phyloP scores from a whole-genome alignment of 805 yeast species.

The Candida bentonensis region DNA sequence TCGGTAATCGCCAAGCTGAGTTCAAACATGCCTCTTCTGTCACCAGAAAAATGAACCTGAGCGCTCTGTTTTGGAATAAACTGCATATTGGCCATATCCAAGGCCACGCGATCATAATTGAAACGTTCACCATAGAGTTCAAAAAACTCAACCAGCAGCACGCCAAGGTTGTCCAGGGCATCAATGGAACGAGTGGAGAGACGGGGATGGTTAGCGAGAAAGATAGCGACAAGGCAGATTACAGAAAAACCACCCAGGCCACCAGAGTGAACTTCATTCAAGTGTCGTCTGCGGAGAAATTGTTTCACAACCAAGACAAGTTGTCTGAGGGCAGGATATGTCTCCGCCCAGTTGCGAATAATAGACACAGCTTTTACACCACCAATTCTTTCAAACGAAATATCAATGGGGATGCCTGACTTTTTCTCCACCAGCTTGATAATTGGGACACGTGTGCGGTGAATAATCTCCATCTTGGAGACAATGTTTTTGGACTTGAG shows the following conservation, averaged over 20 bases:
- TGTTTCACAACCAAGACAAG: conserved; percentile 73
- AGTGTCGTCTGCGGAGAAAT: conserved; percentile 59
- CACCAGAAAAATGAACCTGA: background rate
- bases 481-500: conserved; percentile 38
- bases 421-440: conserved; percentile 72
- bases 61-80: conserved; percentile 42
- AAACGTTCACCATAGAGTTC: conserved; percentile 84
- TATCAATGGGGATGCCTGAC: conserved; percentile 65
- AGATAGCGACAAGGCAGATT: conserved; percentile 74
- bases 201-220: conserved; percentile 67
- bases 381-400: conserved; percentile 85
- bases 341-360: conserved; percentile 59
- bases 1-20: conserved; percentile 62
- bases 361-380: conserved; percentile 60
- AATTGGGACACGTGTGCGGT: conserved; percentile 87
- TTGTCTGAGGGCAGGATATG: conserved; percentile 70
- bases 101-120: conserved; percentile 66
- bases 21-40: background rate
- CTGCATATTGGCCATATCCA: conserved; percentile 41
- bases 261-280: conserved; percentile 83
- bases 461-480: conserved; percentile 55
- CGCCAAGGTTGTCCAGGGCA: conserved; percentile 67
- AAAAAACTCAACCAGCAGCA: conserved; percentile 77
- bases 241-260: conserved; percentile 92
- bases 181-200: conserved; percentile 50